Evolutionary conservation across 257 asterid species (phyloP).

Genomic region (Apocynum venetum): DNA sequence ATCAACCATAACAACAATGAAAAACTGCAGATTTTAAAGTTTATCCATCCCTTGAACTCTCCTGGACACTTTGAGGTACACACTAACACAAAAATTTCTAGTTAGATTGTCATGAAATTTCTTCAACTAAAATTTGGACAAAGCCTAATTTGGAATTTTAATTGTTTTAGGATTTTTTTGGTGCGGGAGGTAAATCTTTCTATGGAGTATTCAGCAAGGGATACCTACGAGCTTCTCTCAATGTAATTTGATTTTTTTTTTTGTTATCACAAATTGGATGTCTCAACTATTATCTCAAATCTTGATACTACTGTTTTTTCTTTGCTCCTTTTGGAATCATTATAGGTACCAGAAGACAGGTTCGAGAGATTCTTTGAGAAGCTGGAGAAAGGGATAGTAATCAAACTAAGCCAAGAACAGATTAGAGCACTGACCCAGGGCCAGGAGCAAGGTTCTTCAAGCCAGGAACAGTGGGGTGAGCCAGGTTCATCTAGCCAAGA

Average conservation of each 20-base stretch:
- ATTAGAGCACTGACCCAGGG: conserved; percentile 33
- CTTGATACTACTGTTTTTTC: background rate
- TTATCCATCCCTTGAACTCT: conserved; percentile 31
- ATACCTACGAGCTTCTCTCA: conserved; percentile 44
- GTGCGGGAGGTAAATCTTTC: conserved; percentile 38
- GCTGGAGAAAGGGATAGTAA: conserved; percentile 29
- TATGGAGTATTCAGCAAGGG: conserved; percentile 44
- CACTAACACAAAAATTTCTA: too few species aligned
- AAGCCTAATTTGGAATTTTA: background rate
- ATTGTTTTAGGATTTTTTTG: conserved; percentile 34
- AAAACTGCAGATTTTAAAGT: conserved; percentile 28
- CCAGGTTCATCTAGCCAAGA: background rate
- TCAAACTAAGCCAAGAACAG: conserved; percentile 39
- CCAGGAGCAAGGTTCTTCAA: conserved; percentile 12
- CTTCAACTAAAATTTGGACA: background rate
- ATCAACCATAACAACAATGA: conserved; percentile 30
- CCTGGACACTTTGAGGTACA: conserved; percentile 39
- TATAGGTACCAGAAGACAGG: conserved; percentile 27
- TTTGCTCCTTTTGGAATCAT: background rate
- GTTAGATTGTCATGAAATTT: too few species aligned
- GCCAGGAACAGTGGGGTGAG: background rate
- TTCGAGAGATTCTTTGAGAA: conserved; percentile 28
- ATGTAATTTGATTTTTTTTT: conserved; percentile 20
- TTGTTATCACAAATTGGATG: background rate
- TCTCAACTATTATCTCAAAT: too few species aligned